Conservation (phyloP, 1,284 basidiomycete genomes). For the Tilletia setariae region DNA sequence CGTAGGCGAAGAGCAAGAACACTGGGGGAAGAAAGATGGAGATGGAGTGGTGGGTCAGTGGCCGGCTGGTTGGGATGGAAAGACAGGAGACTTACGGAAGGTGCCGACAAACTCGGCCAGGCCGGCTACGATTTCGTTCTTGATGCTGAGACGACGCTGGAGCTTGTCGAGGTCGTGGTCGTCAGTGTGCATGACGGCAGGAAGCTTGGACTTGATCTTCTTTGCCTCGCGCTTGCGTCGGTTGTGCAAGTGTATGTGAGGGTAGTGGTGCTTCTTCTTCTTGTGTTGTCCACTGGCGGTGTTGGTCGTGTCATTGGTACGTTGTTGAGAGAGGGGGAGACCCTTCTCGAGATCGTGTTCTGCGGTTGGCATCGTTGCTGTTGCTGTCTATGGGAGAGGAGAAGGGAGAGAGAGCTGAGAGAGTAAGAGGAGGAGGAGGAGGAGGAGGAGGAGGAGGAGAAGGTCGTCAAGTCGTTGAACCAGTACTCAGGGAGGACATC, state of each 20-base stretch:
- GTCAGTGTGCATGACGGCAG: conserved; percentile 32
- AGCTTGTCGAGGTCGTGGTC: conserved; percentile 33
- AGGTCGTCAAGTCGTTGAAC: too few species aligned
- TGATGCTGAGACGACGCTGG: conserved; percentile 53
- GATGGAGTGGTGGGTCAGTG: too few species aligned
- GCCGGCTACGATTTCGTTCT: conserved; percentile 60
- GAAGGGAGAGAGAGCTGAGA: too few species aligned
- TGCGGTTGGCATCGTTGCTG: too few species aligned
- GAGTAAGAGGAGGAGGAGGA: too few species aligned
- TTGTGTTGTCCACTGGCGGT: background rate
- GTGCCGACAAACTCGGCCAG: conserved; percentile 59
- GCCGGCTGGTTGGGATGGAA: conserved; percentile 53
- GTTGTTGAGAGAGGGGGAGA: background rate
- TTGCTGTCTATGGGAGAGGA: too few species aligned
- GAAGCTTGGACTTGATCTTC: conserved; percentile 31
- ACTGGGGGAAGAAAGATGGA: background rate
- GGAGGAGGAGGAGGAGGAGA: too few species aligned
- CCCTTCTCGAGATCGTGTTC: conserved; percentile 8
- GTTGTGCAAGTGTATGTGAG: background rate
- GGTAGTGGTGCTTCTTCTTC: conserved; percentile 1
- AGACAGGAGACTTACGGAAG: conserved; percentile 46
- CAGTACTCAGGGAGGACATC: too few species aligned
- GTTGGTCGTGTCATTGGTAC: too few species aligned
- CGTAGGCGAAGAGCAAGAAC: conserved; percentile 43
- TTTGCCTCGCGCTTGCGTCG: conserved; percentile 23